phyloP scores from a whole-genome alignment of 805 yeast genomes.

The Lachancea nothofagi region DNA sequence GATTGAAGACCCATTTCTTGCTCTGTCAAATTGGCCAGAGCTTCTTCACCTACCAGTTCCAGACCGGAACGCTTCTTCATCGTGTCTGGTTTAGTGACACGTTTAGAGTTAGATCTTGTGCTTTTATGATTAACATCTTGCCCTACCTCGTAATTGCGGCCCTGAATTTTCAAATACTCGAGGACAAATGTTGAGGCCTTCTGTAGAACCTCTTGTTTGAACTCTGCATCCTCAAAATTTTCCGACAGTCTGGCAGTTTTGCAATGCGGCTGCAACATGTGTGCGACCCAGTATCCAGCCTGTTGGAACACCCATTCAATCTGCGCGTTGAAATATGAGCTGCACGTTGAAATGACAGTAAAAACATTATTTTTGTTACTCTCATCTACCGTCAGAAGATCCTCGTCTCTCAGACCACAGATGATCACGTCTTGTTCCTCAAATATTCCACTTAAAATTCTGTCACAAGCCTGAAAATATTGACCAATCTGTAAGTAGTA shows the following conservation, averaged over 20 bases:
- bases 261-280: slow-evolving; percentile 13
- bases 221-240: slow-evolving; percentile 2
- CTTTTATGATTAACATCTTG: background rate
- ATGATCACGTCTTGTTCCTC: slow-evolving; percentile 8
- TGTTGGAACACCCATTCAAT: slow-evolving; percentile 10
- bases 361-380: slow-evolving; percentile 1
- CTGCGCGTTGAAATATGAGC: slow-evolving; percentile 10
- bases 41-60: background rate
- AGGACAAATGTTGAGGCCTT: background rate
- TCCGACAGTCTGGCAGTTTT: slow-evolving; percentile 9
- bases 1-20: slow-evolving; percentile 1
- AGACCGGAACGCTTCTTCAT: slow-evolving; percentile 1
- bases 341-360: slow-evolving; percentile 8
- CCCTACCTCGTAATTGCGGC: background rate
- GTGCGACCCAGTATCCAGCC: slow-evolving; percentile 16
- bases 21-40: slow-evolving; percentile 2
- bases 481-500: slow-evolving; percentile 13
- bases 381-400: slow-evolving; percentile 10
- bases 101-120: background rate
- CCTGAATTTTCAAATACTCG: background rate
- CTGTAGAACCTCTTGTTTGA: background rate
- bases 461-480: slow-evolving; percentile 10
- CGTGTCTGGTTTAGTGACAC: slow-evolving; percentile 4
- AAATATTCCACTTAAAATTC: slow-evolving; percentile 9
- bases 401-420: slow-evolving; percentile 9